Evolutionary conservation across 768 basidiomycete species (phyloP).

Genomic region (Neoboletus brunneissimus): DNA sequence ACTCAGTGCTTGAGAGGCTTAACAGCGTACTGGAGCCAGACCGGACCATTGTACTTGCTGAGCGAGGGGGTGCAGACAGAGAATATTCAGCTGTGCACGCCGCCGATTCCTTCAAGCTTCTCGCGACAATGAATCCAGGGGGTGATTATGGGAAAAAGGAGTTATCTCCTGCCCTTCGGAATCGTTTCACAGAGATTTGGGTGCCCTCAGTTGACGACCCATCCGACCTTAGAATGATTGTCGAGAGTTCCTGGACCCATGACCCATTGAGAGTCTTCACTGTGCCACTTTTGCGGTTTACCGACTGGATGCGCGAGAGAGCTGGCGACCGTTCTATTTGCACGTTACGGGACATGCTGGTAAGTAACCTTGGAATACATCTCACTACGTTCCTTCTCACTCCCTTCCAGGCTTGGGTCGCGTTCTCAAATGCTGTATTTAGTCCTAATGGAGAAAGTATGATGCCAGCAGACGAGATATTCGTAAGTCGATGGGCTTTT

Average conservation of each 20-base stretch:
- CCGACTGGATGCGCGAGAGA: conserved; percentile 69
- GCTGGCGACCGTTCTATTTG: conserved; percentile 64
- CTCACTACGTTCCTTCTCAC: background rate
- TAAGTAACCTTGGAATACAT: conserved; percentile 35
- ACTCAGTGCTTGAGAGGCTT: conserved; percentile 94
- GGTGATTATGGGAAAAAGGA: conserved; percentile 99
- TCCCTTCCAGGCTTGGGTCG: conserved; percentile 76
- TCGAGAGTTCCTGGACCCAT: conserved; percentile 65
- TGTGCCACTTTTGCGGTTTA: conserved; percentile 65
- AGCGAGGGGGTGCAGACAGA: conserved; percentile 76
- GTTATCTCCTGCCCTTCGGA: conserved; percentile 91
- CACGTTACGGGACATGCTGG: conserved; percentile 86
- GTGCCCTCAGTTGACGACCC: conserved; percentile 80
- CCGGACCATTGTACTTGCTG: conserved; percentile 86
- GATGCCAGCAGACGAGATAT: conserved; percentile 52
- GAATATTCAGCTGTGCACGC: conserved; percentile 69
- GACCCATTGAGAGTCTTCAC: conserved; percentile 56
- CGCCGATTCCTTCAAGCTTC: conserved; percentile 70
- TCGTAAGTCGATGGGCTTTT: conserved; percentile 49
- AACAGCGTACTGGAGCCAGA: conserved; percentile 96
- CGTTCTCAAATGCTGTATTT: conserved; percentile 72
- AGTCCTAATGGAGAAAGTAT: conserved; percentile 25
- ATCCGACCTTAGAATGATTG: conserved; percentile 73
- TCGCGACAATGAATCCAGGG: conserved; percentile 99
- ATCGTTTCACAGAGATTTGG: conserved; percentile 99